Evolutionary conservation across 192 early-diverging fungal genomes (phyloP).

Genomic region (Entrophospora sp.): DNA sequence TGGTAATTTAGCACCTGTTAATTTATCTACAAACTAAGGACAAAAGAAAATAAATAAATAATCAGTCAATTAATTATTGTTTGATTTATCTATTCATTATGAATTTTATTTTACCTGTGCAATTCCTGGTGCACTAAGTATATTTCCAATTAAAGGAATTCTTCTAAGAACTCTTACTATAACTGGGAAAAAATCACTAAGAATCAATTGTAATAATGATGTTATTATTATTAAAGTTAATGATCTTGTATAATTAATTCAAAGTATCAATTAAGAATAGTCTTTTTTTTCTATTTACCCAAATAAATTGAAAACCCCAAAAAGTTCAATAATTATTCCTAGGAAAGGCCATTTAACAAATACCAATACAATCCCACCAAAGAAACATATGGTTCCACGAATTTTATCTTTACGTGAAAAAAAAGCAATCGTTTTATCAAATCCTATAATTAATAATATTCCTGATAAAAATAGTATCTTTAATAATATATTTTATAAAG

Average conservation of each 20-base stretch:
- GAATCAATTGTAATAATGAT: neutral
- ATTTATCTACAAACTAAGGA: conserved; percentile 38
- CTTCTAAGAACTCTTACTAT: conserved; percentile 78
- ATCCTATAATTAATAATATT: conserved; percentile 79
- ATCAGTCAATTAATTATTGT: too few relatives aligned
- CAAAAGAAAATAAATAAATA: conserved; percentile 3
- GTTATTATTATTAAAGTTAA: neutral
- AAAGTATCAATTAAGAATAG: conserved; percentile 13
- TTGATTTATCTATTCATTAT: too few relatives aligned
- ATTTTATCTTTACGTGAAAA: conserved; percentile 81
- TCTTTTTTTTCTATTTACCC: too few relatives aligned
- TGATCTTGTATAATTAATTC: neutral
- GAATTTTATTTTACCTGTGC: conserved; percentile 42
- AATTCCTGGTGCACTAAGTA: conserved; percentile 78
- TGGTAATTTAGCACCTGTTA: conserved; percentile 46
- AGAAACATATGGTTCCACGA: conserved; percentile 83
- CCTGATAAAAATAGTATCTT: conserved; percentile 87
- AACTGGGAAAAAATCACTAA: conserved; percentile 95
- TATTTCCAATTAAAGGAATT: conserved; percentile 80
- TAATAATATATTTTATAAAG: neutral
- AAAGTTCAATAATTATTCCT: conserved; percentile 79
- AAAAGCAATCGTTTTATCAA: conserved; percentile 75
- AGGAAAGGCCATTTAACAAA: conserved; percentile 84
- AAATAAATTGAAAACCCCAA: conserved; percentile 96
- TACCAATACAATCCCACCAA: conserved; percentile 78